Evolutionary conservation across 139 green algal genomes (phyloP).

Genomic region (Chlorella ohadii): DNA sequence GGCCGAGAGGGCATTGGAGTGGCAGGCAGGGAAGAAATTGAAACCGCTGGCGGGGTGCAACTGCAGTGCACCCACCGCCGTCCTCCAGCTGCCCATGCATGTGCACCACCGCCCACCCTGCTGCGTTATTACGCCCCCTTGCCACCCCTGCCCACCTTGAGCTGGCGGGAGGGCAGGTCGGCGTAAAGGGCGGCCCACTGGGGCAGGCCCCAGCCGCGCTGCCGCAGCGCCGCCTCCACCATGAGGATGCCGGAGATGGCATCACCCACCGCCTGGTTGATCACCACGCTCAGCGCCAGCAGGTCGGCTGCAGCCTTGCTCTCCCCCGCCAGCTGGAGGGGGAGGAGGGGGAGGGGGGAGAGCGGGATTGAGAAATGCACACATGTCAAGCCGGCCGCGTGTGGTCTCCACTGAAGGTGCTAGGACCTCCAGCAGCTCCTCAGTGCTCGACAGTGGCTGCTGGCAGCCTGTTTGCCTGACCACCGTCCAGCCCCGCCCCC

Average conservation of each 20-base stretch:
- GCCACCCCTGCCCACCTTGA: slow-evolving; percentile 75
- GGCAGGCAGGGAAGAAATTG: too few relatives aligned
- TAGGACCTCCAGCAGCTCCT: too few relatives aligned
- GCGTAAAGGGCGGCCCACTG: slow-evolving; percentile 89
- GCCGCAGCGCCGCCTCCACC: slow-evolving; percentile 86
- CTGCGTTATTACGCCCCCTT: neutral
- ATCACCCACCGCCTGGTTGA: slow-evolving; percentile 96
- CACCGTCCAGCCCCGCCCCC: neutral
- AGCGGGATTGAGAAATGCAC: neutral
- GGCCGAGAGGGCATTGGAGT: too few relatives aligned
- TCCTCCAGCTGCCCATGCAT: neutral
- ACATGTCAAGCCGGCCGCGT: too few relatives aligned
- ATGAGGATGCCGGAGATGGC: slow-evolving; percentile 89
- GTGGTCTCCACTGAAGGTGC: too few relatives aligned
- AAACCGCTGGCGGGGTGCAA: too few relatives aligned
- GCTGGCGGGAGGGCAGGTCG: slow-evolving; percentile 88
- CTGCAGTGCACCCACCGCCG: too few relatives aligned
- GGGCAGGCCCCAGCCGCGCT: slow-evolving; percentile 60
- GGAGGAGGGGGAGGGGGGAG: neutral
- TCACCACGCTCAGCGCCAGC: slow-evolving; percentile 70
- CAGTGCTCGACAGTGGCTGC: too few relatives aligned
- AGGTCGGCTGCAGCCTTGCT: slow-evolving; percentile 52
- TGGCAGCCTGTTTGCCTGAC: neutral
- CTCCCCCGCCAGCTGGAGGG: slow-evolving; percentile 28
- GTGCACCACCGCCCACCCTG: neutral